Evolutionary conservation across 495 filamentous ascomycete species (phyloP), one percentile per base, ranked within the genome.

Genomic region (Trichoderma virens): DNA sequence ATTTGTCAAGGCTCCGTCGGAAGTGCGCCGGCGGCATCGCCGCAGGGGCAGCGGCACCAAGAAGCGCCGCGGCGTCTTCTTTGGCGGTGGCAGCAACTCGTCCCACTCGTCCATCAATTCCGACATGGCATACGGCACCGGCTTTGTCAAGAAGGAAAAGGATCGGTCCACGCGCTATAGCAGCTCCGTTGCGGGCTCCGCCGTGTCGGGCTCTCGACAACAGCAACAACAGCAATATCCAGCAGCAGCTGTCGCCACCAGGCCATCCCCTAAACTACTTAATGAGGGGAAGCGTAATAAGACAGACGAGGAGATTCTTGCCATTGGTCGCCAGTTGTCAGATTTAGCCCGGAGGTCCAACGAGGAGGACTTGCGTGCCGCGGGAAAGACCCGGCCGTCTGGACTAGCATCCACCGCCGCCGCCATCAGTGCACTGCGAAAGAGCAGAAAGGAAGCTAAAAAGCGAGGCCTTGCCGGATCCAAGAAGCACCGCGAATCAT

Each of bases 51-150:
- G 72, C 64, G 65, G 72, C 62, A 73, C 67, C 59, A 76, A 78
- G 69, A 77, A 75, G 67, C 78, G 80, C 35, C 78, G 76, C 59
- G 75, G 71, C 61, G 72, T 83, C 23, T 74, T 72, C 59, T 70
- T 67, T 34, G 78, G 76, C 39, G 23, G 25, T 25, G 51, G 51
- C 18, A 56, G 51, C 51, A 84, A 83, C 68, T 75, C 72, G 25
- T 81, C 78, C 20, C 77, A 76, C 5, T 80, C 77, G 6, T 79
- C 78, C 4, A 72, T 83, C 43, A 76, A 81, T 60, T 78, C 76
- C 47, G 82, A 84, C 61, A 67, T 85, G 51, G 82, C 82, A 27
- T 85, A 85, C 65, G 82, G 82, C 38, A 76, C 72, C 20, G 82
- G 82, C 9, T 85, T 81, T 66, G 72, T 83, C 51, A 78, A 79